Conservation (phyloP, 306 rosid genomes). For the Gleditsia sinensis region DNA sequence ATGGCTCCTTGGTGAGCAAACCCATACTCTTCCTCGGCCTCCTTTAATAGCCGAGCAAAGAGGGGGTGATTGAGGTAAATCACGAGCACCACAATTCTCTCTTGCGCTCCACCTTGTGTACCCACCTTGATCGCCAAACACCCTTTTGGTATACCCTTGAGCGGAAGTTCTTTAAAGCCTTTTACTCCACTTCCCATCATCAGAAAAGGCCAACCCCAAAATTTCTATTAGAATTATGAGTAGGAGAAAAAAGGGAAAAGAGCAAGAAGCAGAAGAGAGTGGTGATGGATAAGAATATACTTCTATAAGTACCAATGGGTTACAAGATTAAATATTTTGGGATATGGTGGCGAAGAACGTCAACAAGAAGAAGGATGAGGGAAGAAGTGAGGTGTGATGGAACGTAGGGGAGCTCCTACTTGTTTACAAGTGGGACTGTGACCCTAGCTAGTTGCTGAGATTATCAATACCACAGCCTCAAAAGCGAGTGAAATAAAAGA, state of each 20-base stretch:
- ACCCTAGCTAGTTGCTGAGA: neutral
- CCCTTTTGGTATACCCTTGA: constrained; percentile 66
- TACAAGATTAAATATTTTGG: neutral
- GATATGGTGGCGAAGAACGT: neutral
- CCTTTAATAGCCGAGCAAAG: constrained; percentile 60
- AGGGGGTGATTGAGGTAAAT: constrained; percentile 76
- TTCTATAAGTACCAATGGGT: neutral
- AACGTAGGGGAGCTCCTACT: neutral
- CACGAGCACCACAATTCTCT: constrained; percentile 78
- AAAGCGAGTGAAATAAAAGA: neutral
- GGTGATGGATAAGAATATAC: neutral
- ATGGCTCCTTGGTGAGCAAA: constrained; percentile 76
- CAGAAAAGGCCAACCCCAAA: neutral
- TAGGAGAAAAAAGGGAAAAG: neutral
- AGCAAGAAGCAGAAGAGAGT: neutral
- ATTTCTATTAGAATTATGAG: neutral
- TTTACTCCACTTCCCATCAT: constrained; percentile 27
- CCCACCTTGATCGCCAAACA: constrained; percentile 80
- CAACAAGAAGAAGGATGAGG: too few species aligned
- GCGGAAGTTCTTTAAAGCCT: constrained; percentile 14
- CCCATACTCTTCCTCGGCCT: constrained; percentile 82
- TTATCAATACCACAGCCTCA: neutral
- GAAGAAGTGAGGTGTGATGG: too few species aligned
- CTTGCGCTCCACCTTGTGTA: constrained; percentile 49
- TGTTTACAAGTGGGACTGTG: constrained; percentile 1